A percentile compares a stretch with the other conserved stretches of the same genome.
Conservation (phyloP, 2,329 filamentous ascomycete species). For the Basipetospora chlamydospora region DNA sequence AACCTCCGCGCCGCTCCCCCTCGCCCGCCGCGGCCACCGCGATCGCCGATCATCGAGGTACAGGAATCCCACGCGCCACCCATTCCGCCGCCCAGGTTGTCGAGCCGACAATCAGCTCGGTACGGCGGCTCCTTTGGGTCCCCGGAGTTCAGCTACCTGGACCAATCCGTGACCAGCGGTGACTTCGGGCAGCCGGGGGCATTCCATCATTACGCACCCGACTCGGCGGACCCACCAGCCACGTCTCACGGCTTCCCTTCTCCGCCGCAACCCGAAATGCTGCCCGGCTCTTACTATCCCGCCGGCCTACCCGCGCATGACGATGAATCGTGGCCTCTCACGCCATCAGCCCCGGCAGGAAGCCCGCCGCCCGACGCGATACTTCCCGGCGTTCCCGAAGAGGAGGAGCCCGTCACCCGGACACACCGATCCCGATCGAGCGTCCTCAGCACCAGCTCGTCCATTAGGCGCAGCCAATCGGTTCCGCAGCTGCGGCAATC, state of each 20-base stretch:
- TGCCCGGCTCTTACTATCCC: slow-evolving; percentile 14
- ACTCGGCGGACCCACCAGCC: slow-evolving; percentile 10
- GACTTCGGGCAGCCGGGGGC: slow-evolving; percentile 30
- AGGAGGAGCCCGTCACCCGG: slow-evolving; percentile 36
- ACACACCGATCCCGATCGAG: slow-evolving; percentile 26
- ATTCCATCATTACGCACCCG: slow-evolving; percentile 14
- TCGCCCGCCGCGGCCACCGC: slow-evolving; percentile 29
- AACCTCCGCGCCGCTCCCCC: slow-evolving; percentile 32
- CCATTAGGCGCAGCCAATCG: slow-evolving; percentile 39
- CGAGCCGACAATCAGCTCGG: slow-evolving; percentile 36
- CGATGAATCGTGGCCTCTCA: slow-evolving; percentile 30
- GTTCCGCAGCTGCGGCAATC: slow-evolving; percentile 37
- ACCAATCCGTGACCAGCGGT: slow-evolving; percentile 29
- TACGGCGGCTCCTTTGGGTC: slow-evolving; percentile 28
- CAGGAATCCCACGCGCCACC: slow-evolving; percentile 19
- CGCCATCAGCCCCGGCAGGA: slow-evolving; percentile 13
- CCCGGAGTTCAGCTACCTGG: slow-evolving; percentile 17
- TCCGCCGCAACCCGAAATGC: slow-evolving; percentile 14
- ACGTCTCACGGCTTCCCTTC: slow-evolving; percentile 2
- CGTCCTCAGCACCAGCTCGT: slow-evolving; percentile 32
- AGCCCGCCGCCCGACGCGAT: slow-evolving; percentile 23
- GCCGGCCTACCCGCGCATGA: slow-evolving; percentile 13
- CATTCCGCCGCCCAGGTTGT: slow-evolving; percentile 36
- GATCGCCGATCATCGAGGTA: slow-evolving; percentile 25
- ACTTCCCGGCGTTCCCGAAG: slow-evolving; percentile 47